Evolutionary conservation across 2,329 filamentous ascomycete genomes (phyloP), one percentile per base, ranked within the genome.

Genomic region (Monosporascus sp.): DNA sequence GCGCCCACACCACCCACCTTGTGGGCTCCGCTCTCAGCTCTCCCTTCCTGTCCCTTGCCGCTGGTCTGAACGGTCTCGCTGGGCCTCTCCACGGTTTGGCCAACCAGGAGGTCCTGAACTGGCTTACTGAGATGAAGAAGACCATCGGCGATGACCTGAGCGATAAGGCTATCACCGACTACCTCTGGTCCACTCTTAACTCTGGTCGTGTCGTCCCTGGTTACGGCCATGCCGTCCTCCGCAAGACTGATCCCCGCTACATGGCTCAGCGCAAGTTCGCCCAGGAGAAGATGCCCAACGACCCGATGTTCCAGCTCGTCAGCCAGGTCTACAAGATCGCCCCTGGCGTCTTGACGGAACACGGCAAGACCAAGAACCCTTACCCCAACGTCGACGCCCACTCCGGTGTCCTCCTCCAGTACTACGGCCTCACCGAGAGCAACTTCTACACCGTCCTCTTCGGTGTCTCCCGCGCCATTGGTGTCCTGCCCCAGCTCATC

Each of bases 311-410:
- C 90, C 91, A 99, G 86, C 89, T 99, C 65, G 94, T 99, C 79
- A 95, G 89, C 84, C 94, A 99, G 82, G 94, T 99, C 67, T 99
- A 97, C 89, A 99, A 99, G 90, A 97, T 99, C 68, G 94, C 94
- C 61, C 94, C 94, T 62, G 89, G 88, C 70, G 94, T 99, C 68
- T 83, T 99, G 74, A 99, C 94, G 63, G 91, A 99, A 87, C 94
- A 99, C 82, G 94, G 94, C 80, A 99, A 99, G 90, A 97, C 93
- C 83, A 97, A 97, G 89, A 97, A 97, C 89, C 93, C 93, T 64
- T 97, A 83, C 85, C 94, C 94, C 77, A 97, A 97, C 81, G 92
- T 97, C 70, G 93, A 97, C 71, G 92, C 93, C 70, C 94, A 97
- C 88, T 97, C 92, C 35, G 94, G 94, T 83, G 94, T 99, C 64